phyloP scores from a whole-genome alignment of 2,329 filamentous ascomycete genomes.

The Trichoderma koningii region DNA sequence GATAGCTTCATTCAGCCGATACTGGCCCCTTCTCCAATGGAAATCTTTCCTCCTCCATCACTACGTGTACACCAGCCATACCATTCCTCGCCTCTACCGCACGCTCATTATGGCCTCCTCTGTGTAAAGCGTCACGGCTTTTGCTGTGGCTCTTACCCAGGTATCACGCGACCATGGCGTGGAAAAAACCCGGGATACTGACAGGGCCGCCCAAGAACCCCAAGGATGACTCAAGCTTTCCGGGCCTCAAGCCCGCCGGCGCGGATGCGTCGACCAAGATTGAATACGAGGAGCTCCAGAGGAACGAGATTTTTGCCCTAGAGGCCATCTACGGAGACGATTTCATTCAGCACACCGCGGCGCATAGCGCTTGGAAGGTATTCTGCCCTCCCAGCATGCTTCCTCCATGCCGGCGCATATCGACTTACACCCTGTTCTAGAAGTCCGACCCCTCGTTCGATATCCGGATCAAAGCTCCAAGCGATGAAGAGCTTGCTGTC shows the following conservation, averaged over 20 bases:
- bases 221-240: slow-evolving; percentile 53
- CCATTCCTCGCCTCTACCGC: not conserved
- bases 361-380: slow-evolving; percentile 83
- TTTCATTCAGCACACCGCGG: slow-evolving; percentile 71
- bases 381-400: slow-evolving; percentile 28
- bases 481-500: slow-evolving; percentile 70
- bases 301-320: slow-evolving; percentile 83
- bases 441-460: slow-evolving; percentile 84
- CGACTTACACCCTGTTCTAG: slow-evolving; percentile 43
- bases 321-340: slow-evolving; percentile 89
- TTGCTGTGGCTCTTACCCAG: slow-evolving; percentile 53
- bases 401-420: slow-evolving; percentile 17
- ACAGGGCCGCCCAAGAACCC: slow-evolving; percentile 51
- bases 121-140: slow-evolving; percentile 54
- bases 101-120: slow-evolving; percentile 47
- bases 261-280: slow-evolving; percentile 50
- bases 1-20: slow-evolving; percentile 27
- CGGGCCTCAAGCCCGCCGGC: slow-evolving; percentile 51
- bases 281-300: slow-evolving; percentile 81
- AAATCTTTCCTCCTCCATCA: slow-evolving; percentile 14
- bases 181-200: slow-evolving; percentile 51
- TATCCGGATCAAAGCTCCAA: slow-evolving; percentile 72
- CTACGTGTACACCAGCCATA: not conserved
- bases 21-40: slow-evolving; percentile 10
- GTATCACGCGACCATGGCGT: slow-evolving; percentile 51